These are phyloP conservation scores for Saccharomycopsis sp. DNA, from an alignment of 805 yeast species.

Conservation along the genomic window DNA sequence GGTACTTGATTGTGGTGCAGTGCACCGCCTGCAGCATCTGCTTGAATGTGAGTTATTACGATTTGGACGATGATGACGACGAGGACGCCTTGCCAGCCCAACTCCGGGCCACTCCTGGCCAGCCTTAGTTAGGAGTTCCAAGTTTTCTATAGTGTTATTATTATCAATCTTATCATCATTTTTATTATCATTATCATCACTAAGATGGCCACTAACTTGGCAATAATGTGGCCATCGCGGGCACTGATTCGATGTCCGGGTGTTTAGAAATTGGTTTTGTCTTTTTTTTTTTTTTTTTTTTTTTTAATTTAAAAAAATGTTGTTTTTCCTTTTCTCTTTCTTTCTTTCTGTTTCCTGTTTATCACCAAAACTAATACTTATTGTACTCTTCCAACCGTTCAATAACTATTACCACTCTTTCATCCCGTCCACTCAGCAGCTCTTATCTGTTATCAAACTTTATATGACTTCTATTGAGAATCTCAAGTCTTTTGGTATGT, in stretches of 20 bases:
- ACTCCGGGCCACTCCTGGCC: background rate
- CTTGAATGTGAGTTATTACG: constrained; percentile 66
- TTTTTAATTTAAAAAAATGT: too few relatives aligned
- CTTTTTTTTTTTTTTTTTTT: constrained; percentile 4
- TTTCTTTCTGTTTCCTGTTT: background rate
- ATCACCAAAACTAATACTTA: background rate
- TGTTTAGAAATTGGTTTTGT: background rate
- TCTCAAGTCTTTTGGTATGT: constrained; percentile 65
- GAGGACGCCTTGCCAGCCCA: background rate
- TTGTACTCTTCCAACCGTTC: background rate
- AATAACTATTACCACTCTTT: background rate
- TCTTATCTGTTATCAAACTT: background rate
- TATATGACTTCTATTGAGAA: constrained; percentile 88
- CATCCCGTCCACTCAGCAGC: background rate
- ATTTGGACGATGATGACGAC: constrained; percentile 25
- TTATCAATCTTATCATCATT: background rate
- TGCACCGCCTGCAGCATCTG: constrained; percentile 81
- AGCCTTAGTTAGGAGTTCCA: background rate
- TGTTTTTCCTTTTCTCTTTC: background rate
- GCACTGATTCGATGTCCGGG: background rate
- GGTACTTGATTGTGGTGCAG: constrained; percentile 64
- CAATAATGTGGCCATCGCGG: background rate
- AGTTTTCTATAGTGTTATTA: background rate
- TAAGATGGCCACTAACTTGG: background rate
- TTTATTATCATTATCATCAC: background rate